Evolutionary conservation across 2,329 filamentous ascomycete genomes (phyloP), one percentile per base, ranked within the genome.

Genomic region (Fulvia fulva): DNA sequence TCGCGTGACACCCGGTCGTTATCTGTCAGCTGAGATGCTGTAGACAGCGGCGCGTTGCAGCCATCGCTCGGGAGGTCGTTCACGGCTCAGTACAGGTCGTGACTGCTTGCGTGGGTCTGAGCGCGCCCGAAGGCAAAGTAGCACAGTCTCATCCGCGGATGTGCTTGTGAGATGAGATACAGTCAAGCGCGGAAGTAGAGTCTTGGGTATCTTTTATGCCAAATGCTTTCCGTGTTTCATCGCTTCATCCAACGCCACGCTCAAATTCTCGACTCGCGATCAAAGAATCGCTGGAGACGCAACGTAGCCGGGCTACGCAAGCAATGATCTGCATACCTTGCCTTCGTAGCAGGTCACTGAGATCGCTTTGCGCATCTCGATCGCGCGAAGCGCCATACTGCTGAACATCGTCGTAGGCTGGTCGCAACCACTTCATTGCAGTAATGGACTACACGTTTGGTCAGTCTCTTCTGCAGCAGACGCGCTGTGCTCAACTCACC

Each of bases 401-500:
- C 14, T 19, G 16, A 16, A n/a, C 5, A 41, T 16, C 37, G 14
- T n/a, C n/a, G 16, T 19, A 7, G 1, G 16, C 8, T 14, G 34
- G 16, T n/a, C 3, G 37, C 11, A 19, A 4, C 46, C 46, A n/a
- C 25, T 23, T 37, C 28, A 57, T 45, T 57, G 55, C 19, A 57
- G 47, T 21, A 57, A 37, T 43, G 55, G 55, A 26, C 54, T 56
- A 46, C 25, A 51, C 8, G 5, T 30, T 12, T 16, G 28, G 53
- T 55, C 43, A 55, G 53, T 28, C 12, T 21, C 19, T 5, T 47
- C 32, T 41, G 16, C 37, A 41, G 3, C 7, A 19, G 7, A n/a
- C n/a, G 37, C 8, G 19, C 16, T n/a, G 16, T n/a, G n/a, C 37
- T 19, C 37, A n/a, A 61, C 61, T 53, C 55, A 74, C 70, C 72